A percentile compares a stretch with the other conserved stretches of the same genome.
Evolutionary conservation across 2,329 filamentous ascomycete genomes (phyloP).

Genomic region (Verticillium zaregamsianum): DNA sequence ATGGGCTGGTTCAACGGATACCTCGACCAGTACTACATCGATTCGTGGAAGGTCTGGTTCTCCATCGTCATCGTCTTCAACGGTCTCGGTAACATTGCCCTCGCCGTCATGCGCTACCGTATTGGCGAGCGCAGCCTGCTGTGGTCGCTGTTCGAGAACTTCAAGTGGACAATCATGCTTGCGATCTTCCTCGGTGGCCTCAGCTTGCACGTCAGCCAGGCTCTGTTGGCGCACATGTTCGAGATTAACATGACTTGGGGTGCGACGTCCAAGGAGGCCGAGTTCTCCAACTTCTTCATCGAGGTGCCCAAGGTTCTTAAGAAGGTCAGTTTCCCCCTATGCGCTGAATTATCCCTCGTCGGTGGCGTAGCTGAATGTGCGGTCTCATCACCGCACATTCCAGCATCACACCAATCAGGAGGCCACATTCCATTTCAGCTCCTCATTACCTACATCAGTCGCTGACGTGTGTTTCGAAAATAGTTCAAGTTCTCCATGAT

Average conservation of each 20-base stretch:
- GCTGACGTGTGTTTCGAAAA: slow-evolving; percentile 5
- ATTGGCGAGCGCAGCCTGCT: slow-evolving; percentile 59
- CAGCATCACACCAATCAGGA: slow-evolving; percentile 18
- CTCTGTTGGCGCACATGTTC: slow-evolving; percentile 77
- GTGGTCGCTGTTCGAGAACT: slow-evolving; percentile 55
- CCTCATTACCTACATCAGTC: background rate
- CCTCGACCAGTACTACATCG: slow-evolving; percentile 76
- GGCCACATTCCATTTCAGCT: background rate
- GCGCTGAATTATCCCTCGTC: background rate
- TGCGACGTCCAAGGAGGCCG: slow-evolving; percentile 76
- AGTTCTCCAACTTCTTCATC: slow-evolving; percentile 80
- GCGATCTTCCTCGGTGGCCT: slow-evolving; percentile 81
- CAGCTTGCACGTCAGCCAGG: slow-evolving; percentile 75
- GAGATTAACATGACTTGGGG: slow-evolving; percentile 85
- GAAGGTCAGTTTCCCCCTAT: slow-evolving; percentile 56
- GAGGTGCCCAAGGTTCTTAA: slow-evolving; percentile 76
- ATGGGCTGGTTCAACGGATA: slow-evolving; percentile 74
- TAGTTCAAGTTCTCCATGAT: slow-evolving; percentile 70
- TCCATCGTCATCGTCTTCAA: slow-evolving; percentile 77
- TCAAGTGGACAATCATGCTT: slow-evolving; percentile 71
- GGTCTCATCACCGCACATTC: slow-evolving; percentile 22
- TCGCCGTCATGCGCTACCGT: slow-evolving; percentile 71
- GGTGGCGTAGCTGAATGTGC: slow-evolving; percentile 1
- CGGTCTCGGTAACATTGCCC: slow-evolving; percentile 66
- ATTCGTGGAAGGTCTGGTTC: slow-evolving; percentile 77